Percentiles rank a stretch among this genome's conserved stretches.
Conservation (phyloP, 345 rosid species). For the Abelmoschus esculentus region DNA sequence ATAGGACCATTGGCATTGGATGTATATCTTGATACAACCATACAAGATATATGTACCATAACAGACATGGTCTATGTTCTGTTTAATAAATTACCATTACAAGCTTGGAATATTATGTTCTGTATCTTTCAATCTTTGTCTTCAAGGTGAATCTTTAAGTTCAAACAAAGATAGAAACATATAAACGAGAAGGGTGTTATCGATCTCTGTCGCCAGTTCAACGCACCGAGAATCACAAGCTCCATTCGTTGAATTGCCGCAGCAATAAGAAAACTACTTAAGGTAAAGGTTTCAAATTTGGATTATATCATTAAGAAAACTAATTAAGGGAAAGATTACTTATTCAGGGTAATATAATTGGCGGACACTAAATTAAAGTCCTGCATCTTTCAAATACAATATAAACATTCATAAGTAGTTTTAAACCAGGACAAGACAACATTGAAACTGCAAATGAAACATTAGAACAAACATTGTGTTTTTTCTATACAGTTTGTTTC, state of each 20-base stretch:
- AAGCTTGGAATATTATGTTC: conserved; percentile 45
- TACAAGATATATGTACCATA: too few species aligned
- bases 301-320: too few species aligned
- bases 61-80: background rate
- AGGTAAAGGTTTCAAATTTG: too few species aligned
- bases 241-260: conserved; percentile 49
- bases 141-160: conserved; percentile 32
- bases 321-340: too few species aligned
- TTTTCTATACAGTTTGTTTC: background rate
- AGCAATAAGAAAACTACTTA: background rate
- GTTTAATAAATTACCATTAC: conserved; percentile 24
- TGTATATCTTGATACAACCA: too few species aligned
- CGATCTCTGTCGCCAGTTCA: conserved; percentile 69
- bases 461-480: background rate
- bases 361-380: too few species aligned
- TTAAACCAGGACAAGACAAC: too few species aligned
- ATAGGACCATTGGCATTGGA: too few species aligned
- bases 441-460: too few species aligned
- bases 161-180: conserved; percentile 35
- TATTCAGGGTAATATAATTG: too few species aligned
- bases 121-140: conserved; percentile 40
- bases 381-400: too few species aligned
- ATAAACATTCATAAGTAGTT: too few species aligned
- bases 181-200: conserved; percentile 57
- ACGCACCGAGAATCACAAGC: conserved; percentile 40